Percentiles rank a stretch among this genome's conserved stretches.
Evolutionary conservation across 2,329 filamentous ascomycete genomes (phyloP).

Genomic region (Colletotrichum sp.): DNA sequence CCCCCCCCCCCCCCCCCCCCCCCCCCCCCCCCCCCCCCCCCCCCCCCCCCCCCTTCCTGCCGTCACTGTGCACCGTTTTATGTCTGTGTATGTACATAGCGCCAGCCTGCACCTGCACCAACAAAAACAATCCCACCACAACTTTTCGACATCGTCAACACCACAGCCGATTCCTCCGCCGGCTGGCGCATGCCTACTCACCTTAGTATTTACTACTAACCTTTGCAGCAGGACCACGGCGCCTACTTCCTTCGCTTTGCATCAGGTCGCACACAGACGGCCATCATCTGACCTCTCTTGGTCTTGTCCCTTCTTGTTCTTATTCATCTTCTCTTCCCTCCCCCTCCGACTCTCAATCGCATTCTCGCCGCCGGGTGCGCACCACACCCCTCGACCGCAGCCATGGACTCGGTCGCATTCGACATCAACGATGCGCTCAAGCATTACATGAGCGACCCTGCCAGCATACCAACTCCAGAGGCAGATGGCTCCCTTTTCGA

Average conservation of each 20-base stretch:
- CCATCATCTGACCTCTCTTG: not conserved
- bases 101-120: not conserved
- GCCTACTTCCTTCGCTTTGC: not conserved
- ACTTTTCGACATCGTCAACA: slow-evolving; percentile 2
- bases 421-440: slow-evolving; percentile 97
- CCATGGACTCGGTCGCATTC: slow-evolving; percentile 81
- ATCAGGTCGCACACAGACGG: not conserved
- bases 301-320: not conserved
- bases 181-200: not conserved
- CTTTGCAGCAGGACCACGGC: not conserved
- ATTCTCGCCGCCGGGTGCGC: slow-evolving; percentile 7
- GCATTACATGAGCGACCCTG: slow-evolving; percentile 93
- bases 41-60: too few species aligned
- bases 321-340: not conserved
- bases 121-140: not conserved
- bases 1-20: too few species aligned
- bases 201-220: not conserved
- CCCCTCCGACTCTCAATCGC: slow-evolving; percentile 13
- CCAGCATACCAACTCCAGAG: slow-evolving; percentile 82
- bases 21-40: too few species aligned
- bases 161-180: not conserved
- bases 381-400: slow-evolving; percentile 30
- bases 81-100: not conserved
- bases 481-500: slow-evolving; percentile 84
- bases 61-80: not conserved